Conservation (phyloP, 345 rosid genomes). For the Combretum micranthum region DNA sequence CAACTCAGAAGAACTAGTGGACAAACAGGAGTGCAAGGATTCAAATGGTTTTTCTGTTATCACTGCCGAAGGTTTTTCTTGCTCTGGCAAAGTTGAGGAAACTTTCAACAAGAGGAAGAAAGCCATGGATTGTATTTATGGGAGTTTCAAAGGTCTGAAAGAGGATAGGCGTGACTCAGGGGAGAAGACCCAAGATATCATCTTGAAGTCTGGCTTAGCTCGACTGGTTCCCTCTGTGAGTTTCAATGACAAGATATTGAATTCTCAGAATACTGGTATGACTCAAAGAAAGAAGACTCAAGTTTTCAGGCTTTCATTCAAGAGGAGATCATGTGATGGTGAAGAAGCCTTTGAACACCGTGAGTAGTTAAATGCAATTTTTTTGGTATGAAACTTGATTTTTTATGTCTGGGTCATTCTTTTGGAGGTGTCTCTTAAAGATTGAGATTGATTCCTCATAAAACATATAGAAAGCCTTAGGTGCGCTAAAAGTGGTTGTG, state of each 20-base stretch:
- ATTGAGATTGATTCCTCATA: too few species aligned
- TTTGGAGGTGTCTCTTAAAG: too few species aligned
- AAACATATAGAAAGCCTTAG: too few species aligned
- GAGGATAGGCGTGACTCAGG: slow-evolving; percentile 24
- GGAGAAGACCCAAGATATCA: slow-evolving; percentile 17
- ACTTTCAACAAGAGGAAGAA: slow-evolving; percentile 25
- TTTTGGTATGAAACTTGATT: background rate
- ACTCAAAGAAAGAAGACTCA: slow-evolving; percentile 40
- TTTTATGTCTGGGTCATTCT: too few species aligned
- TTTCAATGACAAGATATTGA: slow-evolving; percentile 29
- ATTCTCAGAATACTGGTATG: slow-evolving; percentile 12
- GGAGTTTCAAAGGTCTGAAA: slow-evolving; percentile 35
- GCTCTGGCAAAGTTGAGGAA: slow-evolving; percentile 31
- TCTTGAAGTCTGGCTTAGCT: slow-evolving; percentile 23
- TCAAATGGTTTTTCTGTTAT: slow-evolving; percentile 17
- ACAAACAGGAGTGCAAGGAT: slow-evolving; percentile 33
- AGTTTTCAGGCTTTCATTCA: slow-evolving; percentile 52
- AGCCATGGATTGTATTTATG: slow-evolving; percentile 20
- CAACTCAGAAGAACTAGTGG: slow-evolving; percentile 12
- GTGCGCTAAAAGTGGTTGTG: too few species aligned
- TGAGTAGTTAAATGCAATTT: slow-evolving; percentile 20
- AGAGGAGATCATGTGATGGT: slow-evolving; percentile 60
- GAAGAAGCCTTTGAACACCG: slow-evolving; percentile 45
- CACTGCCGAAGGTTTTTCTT: slow-evolving; percentile 24
- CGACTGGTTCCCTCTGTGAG: slow-evolving; percentile 35